Percentiles rank a stretch among this genome's conserved stretches.
Evolutionary conservation across 352 stramenopile species (phyloP).

Genomic region (Phytopythium mirpurense): DNA sequence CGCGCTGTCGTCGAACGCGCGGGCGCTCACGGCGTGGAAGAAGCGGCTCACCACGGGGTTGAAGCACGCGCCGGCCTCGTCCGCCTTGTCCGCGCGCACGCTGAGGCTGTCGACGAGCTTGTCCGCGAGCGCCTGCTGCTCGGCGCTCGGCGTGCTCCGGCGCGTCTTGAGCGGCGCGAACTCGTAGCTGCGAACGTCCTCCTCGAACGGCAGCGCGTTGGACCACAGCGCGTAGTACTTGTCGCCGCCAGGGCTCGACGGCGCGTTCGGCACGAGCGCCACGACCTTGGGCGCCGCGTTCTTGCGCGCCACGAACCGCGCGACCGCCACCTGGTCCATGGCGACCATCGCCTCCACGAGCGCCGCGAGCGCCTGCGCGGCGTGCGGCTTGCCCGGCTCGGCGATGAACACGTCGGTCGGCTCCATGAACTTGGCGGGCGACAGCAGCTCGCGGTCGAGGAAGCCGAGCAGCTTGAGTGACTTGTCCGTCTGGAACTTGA

Average conservation of each 20-base stretch:
- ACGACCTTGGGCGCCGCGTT: conserved; percentile 78
- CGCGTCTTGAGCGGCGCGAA: conserved; percentile 57
- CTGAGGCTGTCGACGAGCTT: conserved; percentile 72
- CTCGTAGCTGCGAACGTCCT: conserved; percentile 76
- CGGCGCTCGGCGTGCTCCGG: conserved; percentile 40
- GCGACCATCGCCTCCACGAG: conserved; percentile 63
- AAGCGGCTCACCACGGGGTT: conserved; percentile 72
- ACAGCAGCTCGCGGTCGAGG: conserved; percentile 44
- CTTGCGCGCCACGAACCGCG: conserved; percentile 72
- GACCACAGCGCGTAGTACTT: conserved; percentile 71
- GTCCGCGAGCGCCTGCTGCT: conserved; percentile 62
- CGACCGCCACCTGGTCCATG: conserved; percentile 57
- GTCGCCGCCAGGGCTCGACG: conserved; percentile 18
- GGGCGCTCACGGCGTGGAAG: conserved; percentile 54
- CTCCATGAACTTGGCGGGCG: conserved; percentile 48
- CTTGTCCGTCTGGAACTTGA: conserved; percentile 80
- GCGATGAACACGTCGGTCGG: conserved; percentile 70
- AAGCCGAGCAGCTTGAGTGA: conserved; percentile 74
- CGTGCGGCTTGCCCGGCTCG: conserved; percentile 64
- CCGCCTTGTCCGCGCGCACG: conserved; percentile 53
- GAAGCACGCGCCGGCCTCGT: conserved; percentile 56
- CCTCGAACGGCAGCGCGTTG: conserved; percentile 73
- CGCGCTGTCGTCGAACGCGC: conserved; percentile 48
- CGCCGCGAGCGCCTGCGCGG: conserved; percentile 51
- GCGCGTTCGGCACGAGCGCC: conserved; percentile 54